Percentiles rank a stretch among this genome's conserved stretches.
Evolutionary conservation across 495 filamentous ascomycete species (phyloP).

Genomic region (Podospora australis): DNA sequence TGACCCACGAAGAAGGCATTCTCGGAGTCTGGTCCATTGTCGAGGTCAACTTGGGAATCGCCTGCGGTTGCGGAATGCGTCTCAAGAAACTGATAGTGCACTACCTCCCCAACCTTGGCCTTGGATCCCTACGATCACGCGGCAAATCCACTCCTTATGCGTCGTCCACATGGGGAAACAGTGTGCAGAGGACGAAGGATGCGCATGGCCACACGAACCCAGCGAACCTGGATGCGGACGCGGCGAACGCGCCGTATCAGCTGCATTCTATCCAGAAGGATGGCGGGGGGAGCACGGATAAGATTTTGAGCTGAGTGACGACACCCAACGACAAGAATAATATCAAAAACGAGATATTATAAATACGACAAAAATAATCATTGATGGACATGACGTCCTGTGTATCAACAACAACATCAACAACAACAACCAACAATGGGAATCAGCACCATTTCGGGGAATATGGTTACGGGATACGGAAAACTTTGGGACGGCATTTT

Average conservation of each 20-base stretch:
- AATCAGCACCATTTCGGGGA: no score
- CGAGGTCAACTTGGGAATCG: conserved; percentile 33
- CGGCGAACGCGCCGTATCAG: conserved; percentile 11
- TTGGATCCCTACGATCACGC: conserved; percentile 1
- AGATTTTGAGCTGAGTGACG: not conserved
- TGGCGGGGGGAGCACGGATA: not conserved
- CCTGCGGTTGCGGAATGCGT: conserved; percentile 27
- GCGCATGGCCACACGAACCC: no score
- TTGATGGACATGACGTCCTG: no score
- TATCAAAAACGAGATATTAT: not conserved
- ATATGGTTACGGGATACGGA: not conserved
- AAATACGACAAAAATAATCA: not conserved
- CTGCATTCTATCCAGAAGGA: conserved; percentile 17
- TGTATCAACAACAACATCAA: not conserved
- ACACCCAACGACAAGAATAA: not conserved
- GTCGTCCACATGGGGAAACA: not conserved
- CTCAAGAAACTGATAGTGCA: conserved; percentile 16
- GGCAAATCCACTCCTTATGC: not conserved
- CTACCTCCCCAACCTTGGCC: conserved; percentile 13
- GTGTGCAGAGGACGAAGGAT: not conserved
- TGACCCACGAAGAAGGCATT: conserved; percentile 16
- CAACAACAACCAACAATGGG: not conserved
- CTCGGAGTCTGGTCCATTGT: conserved; percentile 37
- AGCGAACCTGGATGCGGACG: not conserved
- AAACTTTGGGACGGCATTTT: not conserved